Percentiles rank a stretch among this genome's conserved stretches.
phyloP scores from a whole-genome alignment of 345 rosid genomes.

The Iberis pinnata region DNA sequence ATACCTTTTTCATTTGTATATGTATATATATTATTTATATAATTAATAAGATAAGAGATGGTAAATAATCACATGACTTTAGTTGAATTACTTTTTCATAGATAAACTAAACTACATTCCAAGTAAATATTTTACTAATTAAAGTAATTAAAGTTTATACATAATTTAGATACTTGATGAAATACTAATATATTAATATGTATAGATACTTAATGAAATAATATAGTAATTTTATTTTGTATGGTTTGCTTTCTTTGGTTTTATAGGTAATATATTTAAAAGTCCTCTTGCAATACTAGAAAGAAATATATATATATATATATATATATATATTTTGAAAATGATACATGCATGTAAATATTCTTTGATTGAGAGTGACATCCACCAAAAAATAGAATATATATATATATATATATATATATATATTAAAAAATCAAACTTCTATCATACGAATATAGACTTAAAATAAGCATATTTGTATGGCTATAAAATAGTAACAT shows the following conservation, averaged over 20 bases:
- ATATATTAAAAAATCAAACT: background rate
- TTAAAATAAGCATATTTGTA: constrained; percentile 8
- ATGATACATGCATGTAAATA: background rate
- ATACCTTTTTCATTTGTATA: constrained; percentile 2
- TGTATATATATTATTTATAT: background rate
- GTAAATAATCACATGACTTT: background rate
- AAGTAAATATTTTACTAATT: background rate
- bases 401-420: background rate
- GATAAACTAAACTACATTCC: constrained; percentile 1
- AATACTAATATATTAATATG: too few relatives aligned
- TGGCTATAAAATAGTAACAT: constrained; percentile 24
- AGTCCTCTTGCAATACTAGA: constrained; percentile 6
- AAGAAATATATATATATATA: too few relatives aligned
- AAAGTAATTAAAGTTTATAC: too few relatives aligned
- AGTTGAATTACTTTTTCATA: constrained; percentile 8
- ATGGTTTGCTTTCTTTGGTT: too few relatives aligned
- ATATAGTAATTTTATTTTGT: background rate
- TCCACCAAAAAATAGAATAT: constrained; percentile 9
- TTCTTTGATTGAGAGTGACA: constrained; percentile 20
- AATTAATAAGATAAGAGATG: background rate
- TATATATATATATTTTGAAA: background rate
- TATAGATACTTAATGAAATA: background rate
- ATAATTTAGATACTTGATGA: too few relatives aligned
- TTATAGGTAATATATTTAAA: too few relatives aligned
- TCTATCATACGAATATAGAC: constrained; percentile 4